Percentiles rank a stretch among this genome's conserved stretches.
phyloP scores from a whole-genome alignment of 805 yeast genomes.

The Jamesozyma spencerorum region DNA sequence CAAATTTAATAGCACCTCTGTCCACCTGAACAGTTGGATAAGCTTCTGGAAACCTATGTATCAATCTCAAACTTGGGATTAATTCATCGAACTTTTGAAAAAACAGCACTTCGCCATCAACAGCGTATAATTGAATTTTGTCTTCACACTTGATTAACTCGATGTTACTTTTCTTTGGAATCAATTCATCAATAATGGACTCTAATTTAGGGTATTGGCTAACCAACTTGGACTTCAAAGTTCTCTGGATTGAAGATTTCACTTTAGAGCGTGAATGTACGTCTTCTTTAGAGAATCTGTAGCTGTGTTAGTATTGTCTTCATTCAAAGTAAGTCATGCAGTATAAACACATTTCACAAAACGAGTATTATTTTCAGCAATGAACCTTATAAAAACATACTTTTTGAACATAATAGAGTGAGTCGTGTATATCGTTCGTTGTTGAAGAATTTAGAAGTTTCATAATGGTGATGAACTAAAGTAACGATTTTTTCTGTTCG shows the following conservation, averaged over 20 bases:
- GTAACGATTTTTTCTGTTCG: too few species aligned
- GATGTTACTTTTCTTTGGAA: slow-evolving; percentile 84
- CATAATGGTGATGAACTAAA: too few species aligned
- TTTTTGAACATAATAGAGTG: slow-evolving; percentile 3
- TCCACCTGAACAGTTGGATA: slow-evolving; percentile 88
- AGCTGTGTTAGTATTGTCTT: not conserved
- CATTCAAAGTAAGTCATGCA: slow-evolving; percentile 3
- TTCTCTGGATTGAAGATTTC: slow-evolving; percentile 89
- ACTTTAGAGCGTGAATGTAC: slow-evolving; percentile 84
- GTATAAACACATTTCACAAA: slow-evolving; percentile 3
- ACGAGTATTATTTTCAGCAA: not conserved
- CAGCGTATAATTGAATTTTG: slow-evolving; percentile 65
- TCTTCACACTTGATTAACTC: slow-evolving; percentile 82
- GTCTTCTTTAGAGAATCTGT: slow-evolving; percentile 70
- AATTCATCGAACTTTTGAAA: slow-evolving; percentile 75
- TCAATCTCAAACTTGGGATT: slow-evolving; percentile 64
- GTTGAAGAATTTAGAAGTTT: too few species aligned
- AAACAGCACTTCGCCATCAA: slow-evolving; percentile 65
- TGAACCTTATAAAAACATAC: slow-evolving; percentile 3
- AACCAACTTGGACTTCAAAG: slow-evolving; percentile 66
- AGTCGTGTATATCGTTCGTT: too few species aligned
- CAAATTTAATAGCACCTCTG: slow-evolving; percentile 92
- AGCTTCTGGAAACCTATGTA: slow-evolving; percentile 72
- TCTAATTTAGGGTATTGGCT: slow-evolving; percentile 68
- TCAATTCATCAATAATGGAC: slow-evolving; percentile 64